Base-by-base conservation (phyloP, 768 basidiomycete genomes). In the Guyanaporus albipodus region DNA sequence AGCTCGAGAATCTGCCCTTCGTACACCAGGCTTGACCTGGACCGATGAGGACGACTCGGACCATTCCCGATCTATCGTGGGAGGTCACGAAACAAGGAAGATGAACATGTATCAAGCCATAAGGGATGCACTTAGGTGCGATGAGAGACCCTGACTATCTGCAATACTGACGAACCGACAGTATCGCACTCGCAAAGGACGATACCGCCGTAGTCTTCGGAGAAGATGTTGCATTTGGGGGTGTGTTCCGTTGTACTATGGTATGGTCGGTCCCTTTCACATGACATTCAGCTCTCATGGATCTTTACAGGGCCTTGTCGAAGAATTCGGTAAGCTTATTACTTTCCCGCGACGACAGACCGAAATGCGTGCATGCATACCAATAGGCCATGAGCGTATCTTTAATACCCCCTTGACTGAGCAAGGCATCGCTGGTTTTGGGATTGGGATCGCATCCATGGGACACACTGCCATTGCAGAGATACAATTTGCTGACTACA, bases 71-170 rank as follows among this genome's bases (percentile, higher is more conserved):
- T 68, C 69, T 28, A 73, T 80, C 31, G 69, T 85, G 12, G 87
- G 80, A 17, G 89, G 88, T 14, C 78, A 88, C 41, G 87, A 91
- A 67, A 94, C 91, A 18, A 80, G 91, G 55, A 92, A 93, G 71
- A 95, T 95, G 91, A 97, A 97, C 62, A 72, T 85, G 55, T 96
- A 92, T 66, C 93, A 96, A 63, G 89, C 94, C 2, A 79, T 97
- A 12, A 77, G 94, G 38, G 91, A 95, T 63, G 91, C 91, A 3
- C 79, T 96, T 73, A 85, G 85, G 88, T 86, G 57, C 40, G 69
- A 54, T 21, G 21, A 21, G 24, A 41, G 37, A 6, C 6, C 15
- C 29, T 18, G 10, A 31, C 18, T 2, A 15, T 39, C 36, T 23
- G 6, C 10, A 10, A 9, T 52, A 9, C 31, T 62, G 32, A 66